Conservation (phyloP, 1,139 yeast genomes). For the Casaregolazyma suthepensis region DNA sequence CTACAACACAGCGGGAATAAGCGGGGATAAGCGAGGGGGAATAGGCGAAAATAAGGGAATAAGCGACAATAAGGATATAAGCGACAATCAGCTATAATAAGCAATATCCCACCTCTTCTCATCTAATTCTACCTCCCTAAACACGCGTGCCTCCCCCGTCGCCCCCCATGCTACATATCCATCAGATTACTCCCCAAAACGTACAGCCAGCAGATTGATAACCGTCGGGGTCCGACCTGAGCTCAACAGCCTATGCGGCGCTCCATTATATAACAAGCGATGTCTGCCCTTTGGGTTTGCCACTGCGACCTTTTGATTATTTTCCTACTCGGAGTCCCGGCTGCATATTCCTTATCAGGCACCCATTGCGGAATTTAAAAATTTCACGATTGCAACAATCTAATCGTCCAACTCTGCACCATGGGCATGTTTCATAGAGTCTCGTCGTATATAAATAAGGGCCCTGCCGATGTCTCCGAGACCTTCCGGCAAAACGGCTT, state of each 20-base stretch:
- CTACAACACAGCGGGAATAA: no score
- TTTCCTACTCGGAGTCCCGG: neutral
- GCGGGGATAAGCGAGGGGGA: neutral
- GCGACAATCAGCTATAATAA: no score
- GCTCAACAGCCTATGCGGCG: neutral
- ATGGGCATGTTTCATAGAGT: conserved; percentile 13
- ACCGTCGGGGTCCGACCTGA: neutral
- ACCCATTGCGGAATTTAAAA: neutral
- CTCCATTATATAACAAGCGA: neutral
- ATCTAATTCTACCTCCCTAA: no score
- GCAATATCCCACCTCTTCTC: no score
- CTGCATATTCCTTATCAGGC: neutral
- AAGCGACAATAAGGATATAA: neutral
- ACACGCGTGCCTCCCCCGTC: no score
- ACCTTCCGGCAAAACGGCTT: conserved; percentile 13
- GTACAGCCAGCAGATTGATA: neutral
- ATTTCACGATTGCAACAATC: neutral
- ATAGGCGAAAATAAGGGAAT: neutral
- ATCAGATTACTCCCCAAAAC: neutral
- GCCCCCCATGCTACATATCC: neutral
- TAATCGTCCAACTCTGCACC: neutral
- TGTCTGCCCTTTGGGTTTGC: neutral
- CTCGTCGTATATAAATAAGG: conserved; percentile 2
- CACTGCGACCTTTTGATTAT: neutral
- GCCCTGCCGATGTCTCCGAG: neutral